Base-by-base conservation (phyloP, 768 basidiomycete genomes). In the Calocera cornea region DNA sequence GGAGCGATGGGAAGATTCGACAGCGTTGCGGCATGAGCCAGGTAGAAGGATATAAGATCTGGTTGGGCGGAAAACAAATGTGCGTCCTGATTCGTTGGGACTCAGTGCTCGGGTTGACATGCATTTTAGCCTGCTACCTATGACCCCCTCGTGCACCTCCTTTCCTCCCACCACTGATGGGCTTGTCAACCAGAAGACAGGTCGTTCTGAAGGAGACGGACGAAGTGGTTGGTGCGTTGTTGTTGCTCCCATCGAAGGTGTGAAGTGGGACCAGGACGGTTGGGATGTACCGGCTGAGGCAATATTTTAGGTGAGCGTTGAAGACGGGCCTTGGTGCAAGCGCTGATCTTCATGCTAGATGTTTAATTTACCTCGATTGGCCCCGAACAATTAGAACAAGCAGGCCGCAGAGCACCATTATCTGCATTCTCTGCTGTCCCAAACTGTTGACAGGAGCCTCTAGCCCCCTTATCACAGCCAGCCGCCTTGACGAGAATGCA, bases 171-270 rank as follows among this genome's bases (percentile, higher is more conserved):
- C 72, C 82, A 8, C 87, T 87, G 14, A 83, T 83, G 0, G 78
- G 81, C 0, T 87, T 87, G 7, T 87, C 86, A 22, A 87, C 86
- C 67, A 87, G 88, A 2, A 87, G 86, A 1, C 87, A 87, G 0
- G 82, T 89, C 66, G 77, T 89, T 8, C 83, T 86, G 67, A 80
- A 81, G 69, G 79, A 83, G 69, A 83, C 76, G 31, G 87, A 86
- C 2, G 81, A 85, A 0, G 86, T 88, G 2, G 79, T 88, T 1
- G 88, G 88, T 0, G 77, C 88, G 80, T 86, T 71, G 78, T 85
- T 10, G 87, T 87, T 16, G 85, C 77, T 69, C 73, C 79, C 5
- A 76, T 85, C 2, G 82, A 84, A 70, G 85, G 86, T 16, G 73
- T 72, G 22, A 17, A 47, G 44, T 27, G 54, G 19, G 54, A 27